Percentiles rank a stretch among this genome's conserved stretches.
Evolutionary conservation across 1,284 basidiomycete genomes (phyloP).

Genomic region (Pseudozyma sp.): DNA sequence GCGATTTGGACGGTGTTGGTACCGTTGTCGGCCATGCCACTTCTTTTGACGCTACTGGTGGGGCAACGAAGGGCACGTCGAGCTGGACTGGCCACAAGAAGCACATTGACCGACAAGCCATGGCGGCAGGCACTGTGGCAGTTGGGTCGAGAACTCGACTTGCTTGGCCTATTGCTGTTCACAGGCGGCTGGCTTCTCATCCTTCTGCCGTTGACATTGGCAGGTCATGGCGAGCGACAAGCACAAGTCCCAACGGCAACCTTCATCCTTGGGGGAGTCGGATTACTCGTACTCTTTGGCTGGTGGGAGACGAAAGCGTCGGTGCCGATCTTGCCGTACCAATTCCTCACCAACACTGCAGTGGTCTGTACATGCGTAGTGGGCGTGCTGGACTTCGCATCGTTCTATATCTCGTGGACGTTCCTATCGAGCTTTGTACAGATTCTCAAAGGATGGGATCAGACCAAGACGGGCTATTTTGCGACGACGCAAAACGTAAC

Average conservation of each 20-base stretch:
- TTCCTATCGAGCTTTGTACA: slow-evolving; percentile 66
- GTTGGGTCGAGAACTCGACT: slow-evolving; percentile 73
- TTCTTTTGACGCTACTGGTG: slow-evolving; percentile 61
- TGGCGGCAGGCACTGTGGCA: slow-evolving; percentile 40
- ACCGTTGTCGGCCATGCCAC: slow-evolving; percentile 61
- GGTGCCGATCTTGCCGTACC: slow-evolving; percentile 71
- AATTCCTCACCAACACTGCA: slow-evolving; percentile 66
- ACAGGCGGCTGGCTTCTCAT: slow-evolving; percentile 74
- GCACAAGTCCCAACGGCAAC: slow-evolving; percentile 25
- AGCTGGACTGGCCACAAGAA: slow-evolving; percentile 43
- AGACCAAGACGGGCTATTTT: slow-evolving; percentile 65
- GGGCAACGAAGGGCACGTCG: slow-evolving; percentile 59
- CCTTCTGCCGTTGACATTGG: slow-evolving; percentile 78
- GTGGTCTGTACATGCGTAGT: slow-evolving; percentile 68
- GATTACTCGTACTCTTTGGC: slow-evolving; percentile 70
- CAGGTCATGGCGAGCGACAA: slow-evolving; percentile 55
- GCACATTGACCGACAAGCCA: slow-evolving; percentile 33
- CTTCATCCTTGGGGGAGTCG: slow-evolving; percentile 68
- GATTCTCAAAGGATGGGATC: slow-evolving; percentile 66
- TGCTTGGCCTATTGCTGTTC: slow-evolving; percentile 78
- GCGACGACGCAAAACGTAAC: slow-evolving; percentile 72
- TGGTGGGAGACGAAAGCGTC: slow-evolving; percentile 71
- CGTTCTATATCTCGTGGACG: slow-evolving; percentile 70
- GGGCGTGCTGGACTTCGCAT: slow-evolving; percentile 69
- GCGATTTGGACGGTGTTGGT: slow-evolving; percentile 72